A percentile compares a stretch with the other conserved stretches of the same genome.
Evolutionary conservation across 2,329 filamentous ascomycete genomes (phyloP).

Genomic region (Chrysoporthe austroafricana): DNA sequence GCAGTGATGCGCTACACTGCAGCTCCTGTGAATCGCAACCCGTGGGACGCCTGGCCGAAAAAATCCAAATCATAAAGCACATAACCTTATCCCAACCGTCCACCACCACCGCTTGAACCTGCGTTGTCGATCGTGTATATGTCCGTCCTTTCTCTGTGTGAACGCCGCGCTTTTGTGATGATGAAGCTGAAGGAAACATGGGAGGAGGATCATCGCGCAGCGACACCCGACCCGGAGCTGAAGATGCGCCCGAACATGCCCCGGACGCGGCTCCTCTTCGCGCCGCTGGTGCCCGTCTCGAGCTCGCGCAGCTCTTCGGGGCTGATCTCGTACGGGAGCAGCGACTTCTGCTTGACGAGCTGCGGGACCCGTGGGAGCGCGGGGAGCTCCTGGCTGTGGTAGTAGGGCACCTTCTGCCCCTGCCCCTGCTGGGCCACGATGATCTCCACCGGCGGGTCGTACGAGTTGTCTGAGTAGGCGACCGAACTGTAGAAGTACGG

Average conservation of each 20-base stretch:
- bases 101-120: background rate
- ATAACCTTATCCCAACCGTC: background rate
- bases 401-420: constrained; percentile 38
- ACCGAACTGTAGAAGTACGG: constrained; percentile 44
- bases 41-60: background rate
- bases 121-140: background rate
- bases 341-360: constrained; percentile 32
- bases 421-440: constrained; percentile 45
- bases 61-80: background rate
- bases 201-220: constrained; percentile 39
- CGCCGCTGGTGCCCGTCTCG: constrained; percentile 54
- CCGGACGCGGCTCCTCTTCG: constrained; percentile 44
- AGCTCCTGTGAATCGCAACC: too few relatives aligned
- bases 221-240: constrained; percentile 43
- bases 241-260: constrained; percentile 60
- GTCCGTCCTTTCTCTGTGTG: constrained; percentile 1
- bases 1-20: too few relatives aligned
- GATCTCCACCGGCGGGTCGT: constrained; percentile 55
- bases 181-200: background rate
- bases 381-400: constrained; percentile 34
- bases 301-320: constrained; percentile 55
- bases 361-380: constrained; percentile 25
- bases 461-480: constrained; percentile 42
- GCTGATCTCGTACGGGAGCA: constrained; percentile 61
- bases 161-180: constrained; percentile 11